These are phyloP conservation scores for Eimeria tenella DNA, from an alignment of 169 alveolate genomes.

Conservation along the genomic window DNA sequence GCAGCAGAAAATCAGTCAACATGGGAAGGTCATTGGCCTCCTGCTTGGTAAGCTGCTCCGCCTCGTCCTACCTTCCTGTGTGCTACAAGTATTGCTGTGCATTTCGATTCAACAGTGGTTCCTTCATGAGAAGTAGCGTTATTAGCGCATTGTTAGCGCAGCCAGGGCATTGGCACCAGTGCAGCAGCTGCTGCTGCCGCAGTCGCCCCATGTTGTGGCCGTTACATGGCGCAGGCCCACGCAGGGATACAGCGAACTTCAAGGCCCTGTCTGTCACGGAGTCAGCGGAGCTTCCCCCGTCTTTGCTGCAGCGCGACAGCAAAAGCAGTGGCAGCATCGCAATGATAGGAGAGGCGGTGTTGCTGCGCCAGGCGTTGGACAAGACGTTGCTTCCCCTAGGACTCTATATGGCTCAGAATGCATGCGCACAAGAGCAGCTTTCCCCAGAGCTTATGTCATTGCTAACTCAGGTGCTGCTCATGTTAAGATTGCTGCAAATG, in stretches of 20 bases:
- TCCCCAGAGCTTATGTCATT: not conserved
- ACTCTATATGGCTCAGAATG: not conserved
- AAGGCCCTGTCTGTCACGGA: not conserved
- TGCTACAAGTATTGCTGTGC: not conserved
- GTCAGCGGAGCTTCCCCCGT: slow-evolving; percentile 18
- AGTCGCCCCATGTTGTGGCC: not conserved
- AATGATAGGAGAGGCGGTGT: not conserved
- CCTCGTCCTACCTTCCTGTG: not conserved
- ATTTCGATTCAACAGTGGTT: not conserved
- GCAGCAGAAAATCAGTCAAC: not conserved
- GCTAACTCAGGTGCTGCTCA: not conserved
- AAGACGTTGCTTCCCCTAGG: slow-evolving; percentile 13
- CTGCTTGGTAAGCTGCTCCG: slow-evolving; percentile 39
- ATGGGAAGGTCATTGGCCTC: slow-evolving; percentile 1
- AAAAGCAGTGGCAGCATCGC: not conserved
- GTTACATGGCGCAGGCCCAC: not conserved
- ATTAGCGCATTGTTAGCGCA: too few species aligned
- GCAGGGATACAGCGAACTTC: not conserved
- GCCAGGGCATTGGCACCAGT: not conserved
- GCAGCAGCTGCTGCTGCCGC: not conserved
- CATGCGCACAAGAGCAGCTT: not conserved
- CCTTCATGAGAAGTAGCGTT: not conserved
- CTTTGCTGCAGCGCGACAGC: slow-evolving; percentile 33
- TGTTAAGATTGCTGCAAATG: not conserved
- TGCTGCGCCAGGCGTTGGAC: slow-evolving; percentile 38